Evolutionary conservation across 1,284 basidiomycete species (phyloP), one percentile per base, ranked within the genome.

Genomic region (Farysia itapuensis): DNA sequence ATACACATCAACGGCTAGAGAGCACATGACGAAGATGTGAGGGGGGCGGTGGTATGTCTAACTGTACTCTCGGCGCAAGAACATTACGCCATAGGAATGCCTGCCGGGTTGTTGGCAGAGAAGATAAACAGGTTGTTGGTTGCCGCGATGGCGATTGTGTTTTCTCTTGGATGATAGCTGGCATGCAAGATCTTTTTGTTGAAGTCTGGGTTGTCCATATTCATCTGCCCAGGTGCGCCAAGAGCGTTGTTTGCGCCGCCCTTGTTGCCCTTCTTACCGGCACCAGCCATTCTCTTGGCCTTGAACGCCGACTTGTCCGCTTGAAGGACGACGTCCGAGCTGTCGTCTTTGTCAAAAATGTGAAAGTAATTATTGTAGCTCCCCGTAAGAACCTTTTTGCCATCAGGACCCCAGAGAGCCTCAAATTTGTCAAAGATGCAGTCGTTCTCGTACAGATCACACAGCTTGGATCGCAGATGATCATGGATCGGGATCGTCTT

Each of bases 341-440:
- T 80, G 31, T 87, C 87, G 57, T 96, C 90, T 60, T 87, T 85
- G 78, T 98, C 94, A 79, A 93, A 97, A 83, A 99, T 93, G 79
- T 94, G 91, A 87, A 99, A 95, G 81, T 96, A 97, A 80, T 99
- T 99, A 82, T 97, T 93, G 81, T 99, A 98, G 36, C 93, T 96
- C 38, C 95, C 95, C 13, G 95, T 97, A 16, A 76, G 43, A 16
- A 75, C 67, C 31, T 72, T 73, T 12, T 66, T 64, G 39, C 67
- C 70, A 24, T 67, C 67, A 14, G 71, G 71, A 9, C 74, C 71
- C 74, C 74, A 76, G 18, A 70, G 67, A 25, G 71, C 73, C 46
- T 75, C 95, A 68, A 98, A 99, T 80, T 98, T 98, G 83, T 98
- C 95, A 78, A 98, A 99, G 77, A 99, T 99, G 79, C 94, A 97